Conservation (phyloP, 192 early-diverging fungal species). For the Umbelopsis ramanniana region DNA sequence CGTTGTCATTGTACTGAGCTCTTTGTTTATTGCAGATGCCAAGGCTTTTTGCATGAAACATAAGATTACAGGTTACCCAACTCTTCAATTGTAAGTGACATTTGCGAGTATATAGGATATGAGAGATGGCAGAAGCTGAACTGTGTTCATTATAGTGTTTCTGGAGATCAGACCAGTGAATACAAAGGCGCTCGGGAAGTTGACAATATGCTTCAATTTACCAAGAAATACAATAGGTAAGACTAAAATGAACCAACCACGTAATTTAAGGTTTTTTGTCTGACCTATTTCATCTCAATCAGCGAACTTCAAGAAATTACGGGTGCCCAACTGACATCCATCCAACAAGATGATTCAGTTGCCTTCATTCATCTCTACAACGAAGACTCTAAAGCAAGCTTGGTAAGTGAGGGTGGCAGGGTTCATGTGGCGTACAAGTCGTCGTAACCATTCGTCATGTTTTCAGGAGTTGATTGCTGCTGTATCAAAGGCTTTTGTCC, state of each 20-base stretch:
- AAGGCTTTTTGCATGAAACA: slow-evolving; percentile 62
- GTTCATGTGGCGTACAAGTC: too few species aligned
- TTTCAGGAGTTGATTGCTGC: slow-evolving; percentile 23
- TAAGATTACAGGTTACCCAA: slow-evolving; percentile 82
- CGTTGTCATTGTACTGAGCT: not conserved
- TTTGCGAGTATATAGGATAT: not conserved
- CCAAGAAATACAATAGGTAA: not conserved
- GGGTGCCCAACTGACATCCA: slow-evolving; percentile 44
- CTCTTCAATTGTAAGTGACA: slow-evolving; percentile 74
- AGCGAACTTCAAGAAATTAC: slow-evolving; percentile 35
- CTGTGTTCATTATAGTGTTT: slow-evolving; percentile 9
- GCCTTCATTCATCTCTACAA: slow-evolving; percentile 63
- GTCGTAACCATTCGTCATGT: not conserved
- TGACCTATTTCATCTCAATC: not conserved
- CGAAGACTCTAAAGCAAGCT: slow-evolving; percentile 43
- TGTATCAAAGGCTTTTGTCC: slow-evolving; percentile 30
- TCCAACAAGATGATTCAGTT: slow-evolving; percentile 43
- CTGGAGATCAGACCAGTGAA: slow-evolving; percentile 26
- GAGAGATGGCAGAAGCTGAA: not conserved
- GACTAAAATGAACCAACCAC: not conserved
- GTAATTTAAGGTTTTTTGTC: too few species aligned
- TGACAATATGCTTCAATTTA: not conserved
- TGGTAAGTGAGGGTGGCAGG: slow-evolving; percentile 35
- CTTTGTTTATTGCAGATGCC: not conserved
- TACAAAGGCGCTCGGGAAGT: slow-evolving; percentile 24